These are phyloP conservation scores for Metarhizium anisopliae DNA, from an alignment of 2,329 filamentous ascomycete genomes.

Conservation along the genomic window DNA sequence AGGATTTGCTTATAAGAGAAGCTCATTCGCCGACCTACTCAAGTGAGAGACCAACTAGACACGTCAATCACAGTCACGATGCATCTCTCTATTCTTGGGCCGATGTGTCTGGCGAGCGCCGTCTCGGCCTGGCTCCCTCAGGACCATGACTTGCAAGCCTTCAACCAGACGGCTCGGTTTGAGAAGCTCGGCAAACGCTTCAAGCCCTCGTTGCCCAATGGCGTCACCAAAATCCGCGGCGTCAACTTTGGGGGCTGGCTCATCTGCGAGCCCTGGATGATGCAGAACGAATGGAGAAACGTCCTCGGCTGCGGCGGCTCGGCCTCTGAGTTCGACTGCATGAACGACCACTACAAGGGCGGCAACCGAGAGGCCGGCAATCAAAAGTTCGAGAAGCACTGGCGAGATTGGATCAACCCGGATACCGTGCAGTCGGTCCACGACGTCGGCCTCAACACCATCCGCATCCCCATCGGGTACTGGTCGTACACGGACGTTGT, in stretches of 20 bases:
- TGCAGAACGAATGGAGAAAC: constrained; percentile 29
- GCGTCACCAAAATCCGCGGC: no score
- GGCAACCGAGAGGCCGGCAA: constrained; percentile 30
- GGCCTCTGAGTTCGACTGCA: constrained; percentile 44
- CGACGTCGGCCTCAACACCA: constrained; percentile 44
- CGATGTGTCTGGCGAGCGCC: no score
- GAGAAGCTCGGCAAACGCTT: no score
- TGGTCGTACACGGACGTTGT: constrained; percentile 42
- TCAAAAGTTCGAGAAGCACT: constrained; percentile 36
- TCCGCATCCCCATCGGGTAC: constrained; percentile 45
- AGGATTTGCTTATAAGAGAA: no score
- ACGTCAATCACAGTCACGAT: no score
- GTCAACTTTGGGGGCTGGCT: constrained; percentile 16
- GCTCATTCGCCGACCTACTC: no score
- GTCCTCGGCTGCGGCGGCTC: constrained; percentile 29
- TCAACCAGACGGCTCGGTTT: no score
- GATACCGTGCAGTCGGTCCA: constrained; percentile 31
- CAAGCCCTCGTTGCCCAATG: no score
- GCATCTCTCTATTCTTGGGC: no score
- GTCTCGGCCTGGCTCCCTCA: no score
- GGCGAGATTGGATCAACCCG: constrained; percentile 20
- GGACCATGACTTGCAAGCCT: no score
- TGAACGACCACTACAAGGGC: constrained; percentile 20
- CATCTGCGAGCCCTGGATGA: constrained; percentile 44
- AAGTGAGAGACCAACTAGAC: no score